These are phyloP conservation scores for Ceratobasidium sp. DNA, from an alignment of 1,284 basidiomycete genomes.

Conservation along the genomic window DNA sequence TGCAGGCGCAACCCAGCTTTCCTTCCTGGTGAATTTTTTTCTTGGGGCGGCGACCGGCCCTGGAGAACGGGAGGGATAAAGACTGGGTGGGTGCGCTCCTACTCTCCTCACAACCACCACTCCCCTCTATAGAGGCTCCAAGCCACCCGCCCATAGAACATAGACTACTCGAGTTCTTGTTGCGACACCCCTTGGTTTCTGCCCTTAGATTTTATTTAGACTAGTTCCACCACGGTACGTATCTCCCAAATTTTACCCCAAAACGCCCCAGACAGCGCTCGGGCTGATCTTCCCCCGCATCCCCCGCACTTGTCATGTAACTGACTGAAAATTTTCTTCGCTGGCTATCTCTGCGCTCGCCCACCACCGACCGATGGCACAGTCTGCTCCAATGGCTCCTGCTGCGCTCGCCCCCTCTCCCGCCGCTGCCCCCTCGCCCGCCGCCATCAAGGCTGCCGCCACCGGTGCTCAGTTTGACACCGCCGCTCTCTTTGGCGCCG, in stretches of 20 bases:
- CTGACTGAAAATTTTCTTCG: background rate
- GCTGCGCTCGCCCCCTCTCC: constrained; percentile 42
- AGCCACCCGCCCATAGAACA: constrained; percentile 25
- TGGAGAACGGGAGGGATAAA: constrained; percentile 6
- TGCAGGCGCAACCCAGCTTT: constrained; percentile 4
- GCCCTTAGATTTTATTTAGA: background rate
- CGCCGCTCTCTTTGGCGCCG: constrained; percentile 70
- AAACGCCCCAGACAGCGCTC: constrained; percentile 4
- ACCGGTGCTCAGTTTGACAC: constrained; percentile 57
- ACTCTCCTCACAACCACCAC: constrained; percentile 28
- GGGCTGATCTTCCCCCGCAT: background rate
- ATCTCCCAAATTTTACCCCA: background rate
- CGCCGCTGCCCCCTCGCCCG: constrained; percentile 57
- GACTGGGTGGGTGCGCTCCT: constrained; percentile 1
- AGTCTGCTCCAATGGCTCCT: constrained; percentile 43
- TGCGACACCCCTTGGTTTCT: constrained; percentile 25
- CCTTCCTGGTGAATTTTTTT: constrained; percentile 3
- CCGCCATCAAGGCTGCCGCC: constrained; percentile 44
- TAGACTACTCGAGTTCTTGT: constrained; percentile 32
- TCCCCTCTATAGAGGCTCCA: constrained; percentile 31
- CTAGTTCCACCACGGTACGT: background rate
- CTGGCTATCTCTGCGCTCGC: background rate
- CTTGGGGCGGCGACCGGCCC: constrained; percentile 15
- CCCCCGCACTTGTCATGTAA: background rate
- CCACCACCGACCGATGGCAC: background rate